A percentile compares a stretch with the other conserved stretches of the same genome.
phyloP scores from a whole-genome alignment of 2,329 filamentous ascomycete genomes.

The Aurifilum marmelostoma region DNA sequence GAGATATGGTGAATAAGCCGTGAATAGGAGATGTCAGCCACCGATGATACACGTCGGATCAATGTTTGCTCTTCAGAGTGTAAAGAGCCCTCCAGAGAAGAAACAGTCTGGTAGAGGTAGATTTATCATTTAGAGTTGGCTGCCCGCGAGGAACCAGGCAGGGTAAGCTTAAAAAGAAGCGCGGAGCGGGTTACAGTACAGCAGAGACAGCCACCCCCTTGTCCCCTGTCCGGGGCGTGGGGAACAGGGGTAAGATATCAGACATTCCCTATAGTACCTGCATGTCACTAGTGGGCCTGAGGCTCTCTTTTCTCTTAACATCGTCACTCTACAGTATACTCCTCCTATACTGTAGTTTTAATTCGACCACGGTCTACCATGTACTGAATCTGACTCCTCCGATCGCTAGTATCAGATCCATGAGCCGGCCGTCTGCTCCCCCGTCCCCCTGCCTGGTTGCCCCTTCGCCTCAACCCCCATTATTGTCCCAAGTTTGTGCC shows the following conservation, averaged over 20 bases:
- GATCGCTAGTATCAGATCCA: background rate
- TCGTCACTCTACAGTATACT: background rate
- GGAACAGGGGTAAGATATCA: slow-evolving; percentile 2
- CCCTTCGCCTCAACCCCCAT: background rate
- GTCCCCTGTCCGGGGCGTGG: background rate
- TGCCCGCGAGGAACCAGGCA: background rate
- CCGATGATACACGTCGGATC: too few species aligned
- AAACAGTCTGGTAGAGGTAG: too few species aligned
- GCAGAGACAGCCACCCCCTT: background rate
- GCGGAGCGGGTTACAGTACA: background rate
- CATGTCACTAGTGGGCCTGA: background rate
- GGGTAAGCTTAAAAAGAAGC: slow-evolving; percentile 9
- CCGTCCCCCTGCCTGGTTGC: too few species aligned
- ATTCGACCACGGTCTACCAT: background rate
- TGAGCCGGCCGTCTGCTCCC: background rate
- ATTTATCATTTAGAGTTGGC: background rate
- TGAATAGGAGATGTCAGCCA: too few species aligned
- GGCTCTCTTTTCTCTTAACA: background rate
- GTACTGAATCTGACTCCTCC: background rate
- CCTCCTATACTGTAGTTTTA: background rate
- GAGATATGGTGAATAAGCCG: background rate
- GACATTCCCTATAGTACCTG: background rate
- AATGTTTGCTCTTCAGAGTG: too few species aligned
- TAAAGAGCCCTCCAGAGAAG: too few species aligned
- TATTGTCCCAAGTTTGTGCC: background rate